Conservation (phyloP, 2,329 filamentous ascomycete genomes). For the Fusarium sp. region DNA sequence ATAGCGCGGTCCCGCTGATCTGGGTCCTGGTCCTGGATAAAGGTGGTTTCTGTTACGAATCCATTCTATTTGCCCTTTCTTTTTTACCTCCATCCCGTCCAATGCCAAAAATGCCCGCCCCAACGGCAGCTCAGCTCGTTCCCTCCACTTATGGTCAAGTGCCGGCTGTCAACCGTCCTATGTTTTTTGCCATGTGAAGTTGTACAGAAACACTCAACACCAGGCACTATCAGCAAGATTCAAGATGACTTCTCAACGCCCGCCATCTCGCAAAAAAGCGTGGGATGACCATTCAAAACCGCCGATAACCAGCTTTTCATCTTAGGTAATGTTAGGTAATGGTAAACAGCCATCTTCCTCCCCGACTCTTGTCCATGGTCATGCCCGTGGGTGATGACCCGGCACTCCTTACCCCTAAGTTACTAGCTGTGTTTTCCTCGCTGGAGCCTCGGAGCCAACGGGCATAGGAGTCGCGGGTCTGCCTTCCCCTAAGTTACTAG, state of each 20-base stretch:
- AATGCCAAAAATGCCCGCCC: conserved; percentile 32
- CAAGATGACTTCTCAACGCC: conserved; percentile 12
- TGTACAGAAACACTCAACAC: conserved; percentile 11
- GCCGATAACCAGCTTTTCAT: conserved; percentile 40
- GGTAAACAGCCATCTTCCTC: conserved; percentile 16
- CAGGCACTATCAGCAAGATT: not conserved
- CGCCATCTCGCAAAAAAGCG: conserved; percentile 32
- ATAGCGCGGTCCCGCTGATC: conserved; percentile 33
- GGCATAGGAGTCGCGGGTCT: conserved; percentile 44
- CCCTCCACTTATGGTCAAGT: conserved; percentile 34
- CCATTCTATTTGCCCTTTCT: conserved; percentile 19
- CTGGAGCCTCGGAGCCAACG: conserved; percentile 40
- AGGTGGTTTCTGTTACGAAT: conserved; percentile 35
- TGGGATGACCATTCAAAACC: conserved; percentile 44
- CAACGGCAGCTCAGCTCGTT: conserved; percentile 23
- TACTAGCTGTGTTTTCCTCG: conserved; percentile 41
- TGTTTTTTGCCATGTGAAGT: conserved; percentile 44
- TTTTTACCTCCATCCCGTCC: not conserved
- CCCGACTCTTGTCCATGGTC: conserved; percentile 16
- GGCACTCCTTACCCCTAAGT: conserved; percentile 45
- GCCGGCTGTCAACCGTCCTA: conserved; percentile 42
- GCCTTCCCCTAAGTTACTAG: conserved; percentile 45
- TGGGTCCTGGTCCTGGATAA: conserved; percentile 16
- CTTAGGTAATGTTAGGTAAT: conserved; percentile 50
- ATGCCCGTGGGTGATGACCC: conserved; percentile 30